Evolutionary conservation across 2,329 filamentous ascomycete genomes (phyloP).

Genomic region (Aspergillus sp.): DNA sequence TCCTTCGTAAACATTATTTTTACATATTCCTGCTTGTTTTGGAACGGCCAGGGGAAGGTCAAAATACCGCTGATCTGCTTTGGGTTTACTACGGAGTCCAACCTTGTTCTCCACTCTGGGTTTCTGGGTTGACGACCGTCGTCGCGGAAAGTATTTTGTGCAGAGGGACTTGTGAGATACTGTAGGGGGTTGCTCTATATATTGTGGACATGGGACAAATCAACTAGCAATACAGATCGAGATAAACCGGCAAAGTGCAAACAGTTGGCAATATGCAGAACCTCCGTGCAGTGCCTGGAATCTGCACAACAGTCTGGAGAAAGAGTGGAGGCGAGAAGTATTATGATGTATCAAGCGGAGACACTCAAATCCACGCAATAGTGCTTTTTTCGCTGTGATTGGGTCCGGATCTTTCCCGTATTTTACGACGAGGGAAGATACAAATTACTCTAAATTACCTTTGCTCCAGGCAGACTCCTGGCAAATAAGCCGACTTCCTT

Average conservation of each 20-base stretch:
- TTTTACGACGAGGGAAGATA: no score
- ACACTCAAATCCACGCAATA: not conserved
- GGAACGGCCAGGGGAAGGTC: conserved; percentile 1
- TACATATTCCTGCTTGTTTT: conserved; percentile 2
- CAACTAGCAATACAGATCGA: no score
- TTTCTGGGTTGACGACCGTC: conserved; percentile 10
- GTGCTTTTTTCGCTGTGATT: not conserved
- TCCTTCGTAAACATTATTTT: no score
- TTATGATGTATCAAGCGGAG: not conserved
- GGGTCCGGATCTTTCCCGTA: not conserved
- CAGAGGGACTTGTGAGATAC: not conserved
- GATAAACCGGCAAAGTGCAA: no score
- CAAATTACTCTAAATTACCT: no score
- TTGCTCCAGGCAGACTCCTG: no score
- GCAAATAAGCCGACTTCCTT: not conserved
- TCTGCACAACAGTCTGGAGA: not conserved
- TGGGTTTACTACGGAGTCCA: conserved; percentile 1
- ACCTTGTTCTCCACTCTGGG: conserved; percentile 11
- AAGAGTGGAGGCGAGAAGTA: not conserved
- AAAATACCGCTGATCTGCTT: conserved; percentile 10
- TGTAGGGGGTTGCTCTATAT: not conserved
- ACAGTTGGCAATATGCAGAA: not conserved
- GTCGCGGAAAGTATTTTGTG: not conserved
- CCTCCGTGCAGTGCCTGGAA: no score
- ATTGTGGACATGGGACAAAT: no score